Evolutionary conservation across 352 stramenopile species (phyloP).

Genomic region (Pythium apleroticum): DNA sequence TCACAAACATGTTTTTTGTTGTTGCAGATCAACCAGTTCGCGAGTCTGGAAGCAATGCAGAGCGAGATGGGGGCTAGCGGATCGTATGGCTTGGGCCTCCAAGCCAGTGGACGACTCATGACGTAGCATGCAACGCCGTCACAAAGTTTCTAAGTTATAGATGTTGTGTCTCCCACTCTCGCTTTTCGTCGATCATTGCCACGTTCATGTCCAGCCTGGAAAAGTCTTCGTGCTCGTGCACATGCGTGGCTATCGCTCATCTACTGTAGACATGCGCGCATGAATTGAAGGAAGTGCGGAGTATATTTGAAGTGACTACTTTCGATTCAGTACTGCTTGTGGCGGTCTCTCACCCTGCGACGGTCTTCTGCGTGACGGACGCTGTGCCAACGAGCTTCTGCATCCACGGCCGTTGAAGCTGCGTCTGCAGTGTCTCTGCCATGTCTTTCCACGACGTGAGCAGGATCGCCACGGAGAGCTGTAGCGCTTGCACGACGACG

Average conservation of each 20-base stretch:
- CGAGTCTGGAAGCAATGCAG: conserved; percentile 50
- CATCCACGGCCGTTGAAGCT: conserved; percentile 27
- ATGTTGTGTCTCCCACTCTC: not conserved
- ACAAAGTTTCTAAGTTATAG: not conserved
- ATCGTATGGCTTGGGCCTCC: not conserved
- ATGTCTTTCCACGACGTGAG: conserved; percentile 65
- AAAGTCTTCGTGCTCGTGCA: too few relatives aligned
- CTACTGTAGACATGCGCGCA: too few relatives aligned
- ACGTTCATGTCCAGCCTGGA: too few relatives aligned
- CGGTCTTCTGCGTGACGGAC: conserved; percentile 18
- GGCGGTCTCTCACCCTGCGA: conserved; percentile 1
- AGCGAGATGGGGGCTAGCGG: conserved; percentile 18
- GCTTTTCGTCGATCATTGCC: too few relatives aligned
- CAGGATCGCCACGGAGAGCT: conserved; percentile 53
- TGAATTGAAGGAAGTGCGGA: not conserved
- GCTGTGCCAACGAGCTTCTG: conserved; percentile 23
- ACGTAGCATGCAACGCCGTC: not conserved
- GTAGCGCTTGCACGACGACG: conserved; percentile 46
- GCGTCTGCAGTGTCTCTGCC: conserved; percentile 24
- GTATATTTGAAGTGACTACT: not conserved
- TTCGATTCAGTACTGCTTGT: not conserved
- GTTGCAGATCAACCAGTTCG: conserved; percentile 43
- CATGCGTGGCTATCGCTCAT: too few relatives aligned
- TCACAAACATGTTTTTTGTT: too few relatives aligned
- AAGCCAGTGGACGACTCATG: not conserved